A percentile compares a stretch with the other conserved stretches of the same genome.
These are phyloP conservation scores for Lipomyces mesembrius DNA, from an alignment of 805 yeast species.

Conservation along the genomic window DNA sequence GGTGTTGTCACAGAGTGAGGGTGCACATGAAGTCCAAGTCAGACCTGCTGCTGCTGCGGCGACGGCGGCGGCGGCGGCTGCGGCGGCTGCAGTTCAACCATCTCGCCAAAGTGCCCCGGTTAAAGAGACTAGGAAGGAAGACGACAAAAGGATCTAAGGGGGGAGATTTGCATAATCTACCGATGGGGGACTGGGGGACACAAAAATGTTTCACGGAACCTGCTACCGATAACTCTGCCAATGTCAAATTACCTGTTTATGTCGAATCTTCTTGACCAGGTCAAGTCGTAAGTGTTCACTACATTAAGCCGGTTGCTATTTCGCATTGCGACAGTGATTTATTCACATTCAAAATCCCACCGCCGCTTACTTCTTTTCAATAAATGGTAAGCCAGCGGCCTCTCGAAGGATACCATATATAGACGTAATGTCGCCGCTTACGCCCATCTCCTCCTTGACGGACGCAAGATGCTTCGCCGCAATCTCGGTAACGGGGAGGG, in stretches of 20 bases:
- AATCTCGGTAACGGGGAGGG: constrained; percentile 38
- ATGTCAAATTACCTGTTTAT: too few species aligned
- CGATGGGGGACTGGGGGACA: not conserved
- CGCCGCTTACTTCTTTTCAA: constrained; percentile 32
- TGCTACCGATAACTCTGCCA: too few species aligned
- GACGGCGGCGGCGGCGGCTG: too few species aligned
- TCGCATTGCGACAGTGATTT: not conserved
- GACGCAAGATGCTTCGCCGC: constrained; percentile 34
- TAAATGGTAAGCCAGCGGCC: constrained; percentile 43
- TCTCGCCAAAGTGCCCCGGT: too few species aligned
- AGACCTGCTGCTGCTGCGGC: too few species aligned
- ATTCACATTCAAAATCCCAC: not conserved
- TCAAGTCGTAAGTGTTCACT: not conserved
- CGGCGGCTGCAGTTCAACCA: too few species aligned
- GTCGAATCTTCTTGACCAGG: not conserved
- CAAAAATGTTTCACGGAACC: not conserved
- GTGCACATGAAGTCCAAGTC: too few species aligned
- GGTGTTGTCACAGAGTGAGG: too few species aligned
- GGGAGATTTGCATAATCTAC: not conserved
- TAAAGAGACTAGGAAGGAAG: not conserved
- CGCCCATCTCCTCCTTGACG: constrained; percentile 36
- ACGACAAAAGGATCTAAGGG: not conserved
- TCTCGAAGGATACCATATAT: constrained; percentile 41
- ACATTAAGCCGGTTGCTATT: not conserved
- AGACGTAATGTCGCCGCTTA: constrained; percentile 40